Evolutionary conservation across 2,329 filamentous ascomycete genomes (phyloP), one percentile per base, ranked within the genome.

Genomic region (Colletotrichum nymphaeae): DNA sequence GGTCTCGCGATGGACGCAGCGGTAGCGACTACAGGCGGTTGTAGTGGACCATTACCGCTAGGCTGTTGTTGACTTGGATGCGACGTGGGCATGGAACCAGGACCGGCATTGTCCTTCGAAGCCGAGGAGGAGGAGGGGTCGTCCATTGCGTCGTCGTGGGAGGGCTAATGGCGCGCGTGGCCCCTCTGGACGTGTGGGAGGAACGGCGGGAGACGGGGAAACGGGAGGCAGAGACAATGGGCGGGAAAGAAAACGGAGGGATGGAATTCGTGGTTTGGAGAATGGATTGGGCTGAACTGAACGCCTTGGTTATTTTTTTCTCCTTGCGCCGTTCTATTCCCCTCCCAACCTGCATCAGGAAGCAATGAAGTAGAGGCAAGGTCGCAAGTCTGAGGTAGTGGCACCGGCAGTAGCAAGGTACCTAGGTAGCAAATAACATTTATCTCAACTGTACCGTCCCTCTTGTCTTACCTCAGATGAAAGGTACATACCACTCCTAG

Each of bases 1-100:
- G 74, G 73, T 68, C 74, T 75, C 63, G 73, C 74, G 69, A 76
- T 76, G 26, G 74, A 76, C 46, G 74, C 73, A 63, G 73, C 73
- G 28, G 74, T 76, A 67, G 74, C 74, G 73, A 75, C 73, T 57
- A 75, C 70, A 60, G 74, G 74, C 59, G 74, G 69, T 74, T 74
- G 72, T 68, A 57, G 71, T 73, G 68, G 74, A 72, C 57, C 65
- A 49, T 53, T 66, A 53, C 65, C 69, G 53, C 73, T 74, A 69
- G 73, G 57, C 60, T 62, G 73, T 46, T 74, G 66, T 62, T 71
- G 73, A 49, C 19, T 22, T 49, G 42, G 42, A 73, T 75, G 70
- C 63, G 71, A 73, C 71, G 57, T 73, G 56, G 70, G 58, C 70
- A 73, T 62, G 67, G 71, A 66, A 37, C 60, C 62, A 73, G 69